Evolutionary conservation across 2,329 filamentous ascomycete species (phyloP).

Genomic region (Ceratocystis diversiconidia): DNA sequence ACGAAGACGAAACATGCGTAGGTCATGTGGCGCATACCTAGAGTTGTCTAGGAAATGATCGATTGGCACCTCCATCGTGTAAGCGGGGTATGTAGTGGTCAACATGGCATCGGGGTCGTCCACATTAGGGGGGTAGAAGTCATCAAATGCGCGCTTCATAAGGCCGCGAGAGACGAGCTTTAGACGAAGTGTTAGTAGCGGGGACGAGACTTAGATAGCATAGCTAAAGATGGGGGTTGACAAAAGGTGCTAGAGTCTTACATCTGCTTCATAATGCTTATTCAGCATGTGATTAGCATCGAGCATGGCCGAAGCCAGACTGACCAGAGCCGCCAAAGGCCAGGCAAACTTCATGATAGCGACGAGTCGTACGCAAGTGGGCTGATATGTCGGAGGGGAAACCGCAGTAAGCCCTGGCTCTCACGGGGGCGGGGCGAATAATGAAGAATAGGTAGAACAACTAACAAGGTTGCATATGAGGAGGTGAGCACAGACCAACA

Average conservation of each 20-base stretch:
- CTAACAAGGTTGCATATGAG: no score
- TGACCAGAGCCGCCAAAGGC: neutral
- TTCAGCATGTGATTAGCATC: neutral
- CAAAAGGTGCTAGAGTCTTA: neutral
- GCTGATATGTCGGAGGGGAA: neutral
- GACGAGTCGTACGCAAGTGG: no score
- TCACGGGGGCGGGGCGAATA: neutral
- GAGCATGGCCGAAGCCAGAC: neutral
- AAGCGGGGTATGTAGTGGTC: slow-evolving; percentile 25
- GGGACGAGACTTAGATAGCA: neutral
- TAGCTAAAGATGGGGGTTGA: neutral
- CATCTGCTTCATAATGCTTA: neutral
- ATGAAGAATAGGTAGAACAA: neutral
- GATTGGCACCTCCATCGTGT: slow-evolving; percentile 38
- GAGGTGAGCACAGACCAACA: no score
- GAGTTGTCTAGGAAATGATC: slow-evolving; percentile 77
- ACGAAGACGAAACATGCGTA: slow-evolving; percentile 52
- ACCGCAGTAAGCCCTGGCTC: neutral
- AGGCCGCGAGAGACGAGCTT: neutral
- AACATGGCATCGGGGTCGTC: neutral
- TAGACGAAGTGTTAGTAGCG: neutral
- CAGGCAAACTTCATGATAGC: slow-evolving; percentile 6
- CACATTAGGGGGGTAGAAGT: neutral
- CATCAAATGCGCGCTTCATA: neutral
- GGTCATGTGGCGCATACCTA: slow-evolving; percentile 60